Evolutionary conservation across 768 basidiomycete genomes (phyloP), one percentile per base, ranked within the genome.

Genomic region (Serendipita vermifera): DNA sequence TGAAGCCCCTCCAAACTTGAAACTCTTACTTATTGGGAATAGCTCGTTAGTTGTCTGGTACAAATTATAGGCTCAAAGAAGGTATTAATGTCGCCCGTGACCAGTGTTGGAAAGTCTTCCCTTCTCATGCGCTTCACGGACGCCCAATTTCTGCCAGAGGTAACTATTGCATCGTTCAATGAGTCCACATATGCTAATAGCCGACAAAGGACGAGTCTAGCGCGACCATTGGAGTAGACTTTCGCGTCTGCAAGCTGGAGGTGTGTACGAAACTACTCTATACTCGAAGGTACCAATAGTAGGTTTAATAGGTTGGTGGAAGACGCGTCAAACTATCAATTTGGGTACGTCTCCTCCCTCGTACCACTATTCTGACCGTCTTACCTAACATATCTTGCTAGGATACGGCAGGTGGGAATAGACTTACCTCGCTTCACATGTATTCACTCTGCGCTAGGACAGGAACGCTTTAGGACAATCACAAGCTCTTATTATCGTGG

Each of bases 391-490:
- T 55, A 14, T 27, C 20, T 33, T 51, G 11, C 24, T 38, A 20
- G 27, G 17, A 54, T 24, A 29, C 27, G 6, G 51, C 33, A 9
- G 24, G 24, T 29, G 11, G 43, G 13, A 38, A 38, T 38, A 13
- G 17, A 13, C 36, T 38, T 17, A 17, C 15, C 33, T 3, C 9
- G 22, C 36, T 55, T 33, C 33, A 20, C 7, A n/a, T n/a, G 13
- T 35, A 14, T 13, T n/a, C 62, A 92, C 90, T 90, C 96, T 63
- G 94, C 91, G 0, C 90, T 92, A 51, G 94, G 96, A 0, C 94
- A 98, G 68, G 96, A 99, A 69, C 82, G 94, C 3, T 99, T 97
- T 66, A 77, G 91, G 41, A 96, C 93, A 2, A 85, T 99, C 62
- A 98, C 96, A 3, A 85, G 85, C 2, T 89, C 87, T 6, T 99